Evolutionary conservation across 2,329 filamentous ascomycete genomes (phyloP).

Genomic region (Aureobasidium sp.): DNA sequence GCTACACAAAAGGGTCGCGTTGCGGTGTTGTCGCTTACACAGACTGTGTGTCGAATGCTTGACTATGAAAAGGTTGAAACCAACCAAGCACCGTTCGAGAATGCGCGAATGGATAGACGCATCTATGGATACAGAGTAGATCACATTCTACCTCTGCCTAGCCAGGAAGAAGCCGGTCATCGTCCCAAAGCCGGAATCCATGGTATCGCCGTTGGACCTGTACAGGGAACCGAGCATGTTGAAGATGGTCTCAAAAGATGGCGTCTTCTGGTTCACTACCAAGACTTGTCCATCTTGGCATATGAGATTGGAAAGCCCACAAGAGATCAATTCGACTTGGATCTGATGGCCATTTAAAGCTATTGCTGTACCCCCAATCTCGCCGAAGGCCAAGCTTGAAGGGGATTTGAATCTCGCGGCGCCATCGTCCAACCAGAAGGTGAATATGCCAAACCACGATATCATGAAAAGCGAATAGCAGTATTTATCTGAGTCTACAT

Average conservation of each 20-base stretch:
- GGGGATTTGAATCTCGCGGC: neutral
- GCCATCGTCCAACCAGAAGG: neutral
- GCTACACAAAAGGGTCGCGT: slow-evolving; percentile 62
- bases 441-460: neutral
- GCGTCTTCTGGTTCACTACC: slow-evolving; percentile 64
- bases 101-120: slow-evolving; percentile 19
- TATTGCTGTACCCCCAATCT: neutral
- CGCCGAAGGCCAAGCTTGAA: neutral
- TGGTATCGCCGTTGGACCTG: slow-evolving; percentile 60
- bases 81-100: neutral
- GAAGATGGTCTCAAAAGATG: slow-evolving; percentile 43
- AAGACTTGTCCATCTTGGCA: slow-evolving; percentile 60
- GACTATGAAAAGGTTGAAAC: neutral
- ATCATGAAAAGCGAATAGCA: neutral
- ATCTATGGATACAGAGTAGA: slow-evolving; percentile 46
- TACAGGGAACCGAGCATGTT: slow-evolving; percentile 42
- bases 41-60: slow-evolving; percentile 15
- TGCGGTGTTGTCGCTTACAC: slow-evolving; percentile 54
- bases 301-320: slow-evolving; percentile 52
- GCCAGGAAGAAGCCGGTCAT: slow-evolving; percentile 44
- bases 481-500: neutral
- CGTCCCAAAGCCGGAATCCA: slow-evolving; percentile 49
- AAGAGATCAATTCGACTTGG: slow-evolving; percentile 9
- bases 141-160: slow-evolving; percentile 47
- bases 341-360: neutral